phyloP scores from a whole-genome alignment of 2,329 filamentous ascomycete genomes.

The Colletotrichum orbiculare region DNA sequence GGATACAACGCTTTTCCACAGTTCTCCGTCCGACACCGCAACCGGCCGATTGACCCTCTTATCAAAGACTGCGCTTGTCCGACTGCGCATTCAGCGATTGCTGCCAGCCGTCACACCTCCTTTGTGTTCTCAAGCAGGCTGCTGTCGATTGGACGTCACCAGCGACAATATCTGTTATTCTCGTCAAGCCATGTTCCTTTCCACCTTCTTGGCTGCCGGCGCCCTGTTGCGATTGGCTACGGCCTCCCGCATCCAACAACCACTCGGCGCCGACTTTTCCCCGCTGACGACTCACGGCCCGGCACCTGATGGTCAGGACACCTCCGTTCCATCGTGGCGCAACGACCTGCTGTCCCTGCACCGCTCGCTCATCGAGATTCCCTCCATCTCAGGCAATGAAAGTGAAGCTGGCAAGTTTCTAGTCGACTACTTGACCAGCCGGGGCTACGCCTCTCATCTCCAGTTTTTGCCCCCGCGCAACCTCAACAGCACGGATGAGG shows the following conservation, averaged over 20 bases:
- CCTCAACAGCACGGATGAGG: constrained; percentile 42
- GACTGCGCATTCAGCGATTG: too few relatives aligned
- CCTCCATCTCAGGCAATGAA: constrained; percentile 79
- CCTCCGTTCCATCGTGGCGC: constrained; percentile 51
- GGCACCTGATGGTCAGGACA: background rate
- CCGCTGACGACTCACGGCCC: constrained; percentile 17
- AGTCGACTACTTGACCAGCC: constrained; percentile 68
- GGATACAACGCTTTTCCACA: background rate
- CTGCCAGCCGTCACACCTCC: too few relatives aligned
- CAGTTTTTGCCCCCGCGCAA: constrained; percentile 52
- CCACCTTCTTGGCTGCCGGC: constrained; percentile 10
- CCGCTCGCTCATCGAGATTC: constrained; percentile 77
- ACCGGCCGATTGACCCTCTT: background rate
- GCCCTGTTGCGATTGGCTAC: constrained; percentile 26
- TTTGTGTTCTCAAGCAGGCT: too few relatives aligned
- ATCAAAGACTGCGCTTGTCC: background rate
- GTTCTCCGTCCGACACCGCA: constrained; percentile 31
- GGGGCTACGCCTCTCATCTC: constrained; percentile 55
- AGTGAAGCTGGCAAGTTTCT: constrained; percentile 75
- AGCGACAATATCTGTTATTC: background rate
- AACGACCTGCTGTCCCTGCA: constrained; percentile 76
- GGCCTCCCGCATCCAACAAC: constrained; percentile 29
- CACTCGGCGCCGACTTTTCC: constrained; percentile 21
- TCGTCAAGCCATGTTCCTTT: constrained; percentile 22
- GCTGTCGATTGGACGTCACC: constrained; percentile 3